A percentile compares a stretch with the other conserved stretches of the same genome.
Conservation (phyloP, 106 monocot genomes). For the Vanilla planifolia region DNA sequence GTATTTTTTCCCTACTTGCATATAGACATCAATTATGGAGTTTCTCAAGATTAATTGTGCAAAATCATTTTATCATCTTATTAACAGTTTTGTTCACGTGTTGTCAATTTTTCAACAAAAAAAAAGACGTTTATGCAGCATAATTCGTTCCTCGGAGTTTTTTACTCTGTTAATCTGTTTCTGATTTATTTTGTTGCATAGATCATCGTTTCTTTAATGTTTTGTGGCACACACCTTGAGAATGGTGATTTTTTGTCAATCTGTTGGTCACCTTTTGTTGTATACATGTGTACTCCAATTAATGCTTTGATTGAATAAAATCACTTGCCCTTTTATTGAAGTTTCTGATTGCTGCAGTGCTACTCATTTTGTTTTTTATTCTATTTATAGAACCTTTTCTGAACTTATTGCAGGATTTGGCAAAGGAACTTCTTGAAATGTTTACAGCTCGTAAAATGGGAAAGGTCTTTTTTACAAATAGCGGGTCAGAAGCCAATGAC, state of each 20-base stretch:
- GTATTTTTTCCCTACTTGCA: background rate
- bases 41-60: background rate
- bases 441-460: conserved; percentile 95
- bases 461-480: conserved; percentile 98
- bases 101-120: too few species aligned
- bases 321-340: background rate
- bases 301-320: background rate
- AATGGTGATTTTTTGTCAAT: background rate
- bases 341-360: background rate
- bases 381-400: background rate
- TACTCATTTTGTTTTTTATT: background rate
- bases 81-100: background rate
- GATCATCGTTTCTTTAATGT: background rate
- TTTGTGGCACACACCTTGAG: background rate
- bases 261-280: conserved; percentile 4
- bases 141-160: too few species aligned
- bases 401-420: conserved; percentile 63
- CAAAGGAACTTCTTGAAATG: conserved; percentile 69
- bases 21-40: background rate
- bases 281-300: background rate
- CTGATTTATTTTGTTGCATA: background rate
- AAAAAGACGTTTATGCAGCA: too few species aligned
- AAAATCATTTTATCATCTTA: background rate
- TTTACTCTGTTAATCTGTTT: too few species aligned
- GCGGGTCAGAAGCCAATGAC: conserved; percentile 99